A percentile compares a stretch with the other conserved stretches of the same genome.
Conservation (phyloP, 805 yeast genomes). For the Metahyphopichia silvanorum region DNA sequence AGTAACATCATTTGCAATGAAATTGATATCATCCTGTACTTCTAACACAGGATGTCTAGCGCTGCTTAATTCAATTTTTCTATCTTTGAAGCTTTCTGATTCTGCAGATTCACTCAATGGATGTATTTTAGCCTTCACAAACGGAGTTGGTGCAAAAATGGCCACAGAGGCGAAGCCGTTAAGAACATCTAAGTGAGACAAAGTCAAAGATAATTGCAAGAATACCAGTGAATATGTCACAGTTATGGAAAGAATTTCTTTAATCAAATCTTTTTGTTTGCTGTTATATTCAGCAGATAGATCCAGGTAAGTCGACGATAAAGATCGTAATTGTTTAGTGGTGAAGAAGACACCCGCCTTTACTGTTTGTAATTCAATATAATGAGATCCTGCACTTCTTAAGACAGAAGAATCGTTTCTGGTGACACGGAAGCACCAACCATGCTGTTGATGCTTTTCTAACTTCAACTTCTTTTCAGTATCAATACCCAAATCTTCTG, state of each 20-base stretch:
- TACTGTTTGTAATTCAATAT: slow-evolving; percentile 81
- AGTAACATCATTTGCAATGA: slow-evolving; percentile 86
- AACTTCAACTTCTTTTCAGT: slow-evolving; percentile 84
- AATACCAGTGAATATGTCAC: slow-evolving; percentile 79
- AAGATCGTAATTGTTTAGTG: slow-evolving; percentile 57
- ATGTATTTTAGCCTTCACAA: slow-evolving; percentile 69
- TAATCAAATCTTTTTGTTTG: slow-evolving; percentile 75
- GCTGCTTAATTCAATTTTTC: slow-evolving; percentile 57
- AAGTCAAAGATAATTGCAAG: slow-evolving; percentile 56
- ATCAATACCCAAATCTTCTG: slow-evolving; percentile 76
- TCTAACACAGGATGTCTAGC: slow-evolving; percentile 96
- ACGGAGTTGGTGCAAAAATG: slow-evolving; percentile 74
- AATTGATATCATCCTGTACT: slow-evolving; percentile 84
- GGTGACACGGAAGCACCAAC: slow-evolving; percentile 93
- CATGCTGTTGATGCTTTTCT: slow-evolving; percentile 83
- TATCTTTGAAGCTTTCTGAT: slow-evolving; percentile 22
- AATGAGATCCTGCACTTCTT: slow-evolving; percentile 53
- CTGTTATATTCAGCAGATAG: slow-evolving; percentile 64
- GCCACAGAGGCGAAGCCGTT: slow-evolving; percentile 82
- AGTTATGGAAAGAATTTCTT: slow-evolving; percentile 78
- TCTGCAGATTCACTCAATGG: slow-evolving; percentile 37
- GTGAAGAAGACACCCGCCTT: slow-evolving; percentile 96
- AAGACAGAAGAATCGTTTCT: slow-evolving; percentile 82
- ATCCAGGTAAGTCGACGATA: slow-evolving; percentile 56
- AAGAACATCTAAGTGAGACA: slow-evolving; percentile 81